A percentile compares a stretch with the other conserved stretches of the same genome.
These are phyloP conservation scores for Lenwebbia sp. DNA, from an alignment of 345 rosid genomes.

Conservation along the genomic window DNA sequence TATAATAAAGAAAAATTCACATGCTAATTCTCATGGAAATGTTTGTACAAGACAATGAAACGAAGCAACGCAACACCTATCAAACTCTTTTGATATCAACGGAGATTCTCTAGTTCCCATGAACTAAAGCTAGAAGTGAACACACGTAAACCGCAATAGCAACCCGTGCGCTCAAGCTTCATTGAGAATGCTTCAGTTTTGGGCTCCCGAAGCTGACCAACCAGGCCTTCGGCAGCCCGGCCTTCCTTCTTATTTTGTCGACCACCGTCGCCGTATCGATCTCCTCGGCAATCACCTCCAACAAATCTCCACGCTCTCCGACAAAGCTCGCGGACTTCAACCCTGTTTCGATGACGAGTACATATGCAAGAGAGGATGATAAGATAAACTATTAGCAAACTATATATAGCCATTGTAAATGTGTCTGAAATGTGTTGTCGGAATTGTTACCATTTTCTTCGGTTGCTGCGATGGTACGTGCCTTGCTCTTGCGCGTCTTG, in stretches of 20 bases:
- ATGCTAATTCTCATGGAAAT: neutral
- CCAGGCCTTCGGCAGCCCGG: neutral
- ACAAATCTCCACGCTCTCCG: neutral
- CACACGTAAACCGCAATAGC: too few relatives aligned
- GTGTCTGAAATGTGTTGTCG: neutral
- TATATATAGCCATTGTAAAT: neutral
- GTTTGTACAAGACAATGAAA: neutral
- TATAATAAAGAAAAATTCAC: neutral
- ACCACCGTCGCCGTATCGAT: neutral
- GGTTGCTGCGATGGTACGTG: neutral
- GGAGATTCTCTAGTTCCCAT: neutral
- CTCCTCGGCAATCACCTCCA: neutral
- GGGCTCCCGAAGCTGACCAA: neutral
- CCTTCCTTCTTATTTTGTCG: neutral
- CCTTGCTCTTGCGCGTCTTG: neutral
- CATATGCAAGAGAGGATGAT: neutral
- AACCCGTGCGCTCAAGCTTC: too few relatives aligned
- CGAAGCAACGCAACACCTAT: neutral
- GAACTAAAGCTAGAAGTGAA: neutral
- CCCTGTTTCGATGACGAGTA: neutral
- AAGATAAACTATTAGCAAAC: neutral
- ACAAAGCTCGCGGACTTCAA: neutral
- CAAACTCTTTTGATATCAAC: neutral
- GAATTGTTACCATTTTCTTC: neutral
- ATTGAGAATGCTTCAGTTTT: neutral